Percentiles rank a stretch among this genome's conserved stretches.
Conservation (phyloP, 345 rosid species). For the Hibiscus syriacus region DNA sequence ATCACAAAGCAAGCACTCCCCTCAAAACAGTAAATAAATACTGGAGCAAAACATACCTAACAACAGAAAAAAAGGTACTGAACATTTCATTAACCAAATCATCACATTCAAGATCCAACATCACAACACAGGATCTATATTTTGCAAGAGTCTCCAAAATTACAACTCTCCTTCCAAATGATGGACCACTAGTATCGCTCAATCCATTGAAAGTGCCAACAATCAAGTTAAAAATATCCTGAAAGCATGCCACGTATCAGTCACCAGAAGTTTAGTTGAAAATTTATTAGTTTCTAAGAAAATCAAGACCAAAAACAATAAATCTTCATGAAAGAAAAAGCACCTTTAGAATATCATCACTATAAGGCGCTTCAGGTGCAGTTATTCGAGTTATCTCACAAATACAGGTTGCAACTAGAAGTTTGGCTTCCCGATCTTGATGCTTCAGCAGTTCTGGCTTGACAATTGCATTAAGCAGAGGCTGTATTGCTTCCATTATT, state of each 20-base stretch:
- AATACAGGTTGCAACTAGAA: constrained; percentile 90
- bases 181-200: constrained; percentile 73
- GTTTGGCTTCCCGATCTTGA: constrained; percentile 89
- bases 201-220: constrained; percentile 82
- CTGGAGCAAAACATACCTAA: constrained; percentile 54
- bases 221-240: constrained; percentile 84
- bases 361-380: constrained; percentile 97
- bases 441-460: constrained; percentile 77
- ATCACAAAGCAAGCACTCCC: constrained; percentile 39
- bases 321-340: constrained; percentile 10
- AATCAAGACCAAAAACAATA: constrained; percentile 7
- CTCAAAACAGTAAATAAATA: not conserved
- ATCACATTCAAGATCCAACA: constrained; percentile 97
- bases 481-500: constrained; percentile 66
- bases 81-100: constrained; percentile 87
- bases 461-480: constrained; percentile 70
- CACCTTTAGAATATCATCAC: constrained; percentile 81
- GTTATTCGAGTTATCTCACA: constrained; percentile 95
- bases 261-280: constrained; percentile 15
- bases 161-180: constrained; percentile 87
- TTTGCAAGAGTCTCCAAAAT: constrained; percentile 94
- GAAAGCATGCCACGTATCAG: constrained; percentile 20
- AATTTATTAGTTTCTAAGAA: not conserved
- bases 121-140: constrained; percentile 90
- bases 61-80: constrained; percentile 78